Base-by-base conservation (phyloP, 495 filamentous ascomycete species). In the Neurospora terricola region DNA sequence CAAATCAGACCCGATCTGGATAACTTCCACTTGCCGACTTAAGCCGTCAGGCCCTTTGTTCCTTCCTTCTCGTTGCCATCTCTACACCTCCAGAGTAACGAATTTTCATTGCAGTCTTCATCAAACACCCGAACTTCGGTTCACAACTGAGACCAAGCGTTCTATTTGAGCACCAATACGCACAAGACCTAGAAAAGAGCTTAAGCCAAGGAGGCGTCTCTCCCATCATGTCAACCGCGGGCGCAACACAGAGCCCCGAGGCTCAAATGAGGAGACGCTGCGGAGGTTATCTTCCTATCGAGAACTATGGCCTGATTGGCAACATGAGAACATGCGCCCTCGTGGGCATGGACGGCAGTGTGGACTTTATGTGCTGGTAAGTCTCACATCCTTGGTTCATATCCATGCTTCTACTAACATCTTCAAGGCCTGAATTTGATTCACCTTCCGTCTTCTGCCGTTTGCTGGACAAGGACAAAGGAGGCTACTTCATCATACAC, bases 291-390 rank as follows among this genome's bases (percentile, higher is more conserved):
- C 86, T 87, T 39, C 87, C 91, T 70, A 91, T 93, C 73, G 91
- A 92, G 76, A 86, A 92, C 77, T 93, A 93, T 84, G 91, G 91
- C 38, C 82, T 93, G 73, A 91, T 92, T 77, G 91, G 91, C 16
- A 92, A 92, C 77, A 92, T 92, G 90, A 85, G 88, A 76, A 92
- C 91, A n/a, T 91, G 89, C 81, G 90, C 91, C 30, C 82, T 93
- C 37, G 86, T 92, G 39, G 90, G 89, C 78, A 90, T 91, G 77
- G 88, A 89, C 73, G 91, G 91, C 16, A 90, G 89, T 75, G 77
- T 92, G 75, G 91, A 92, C 80, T 92, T 87, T 76, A 91, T 93
- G 90, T 93, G 91, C 78, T 93, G 91, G 88, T 88, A 74, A 82
- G 84, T 80, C 59, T 43, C 8, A 66, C 38, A 1, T 18, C n/a